Conservation (phyloP, 179 eudicot genomes). For the Silene vulgaris region DNA sequence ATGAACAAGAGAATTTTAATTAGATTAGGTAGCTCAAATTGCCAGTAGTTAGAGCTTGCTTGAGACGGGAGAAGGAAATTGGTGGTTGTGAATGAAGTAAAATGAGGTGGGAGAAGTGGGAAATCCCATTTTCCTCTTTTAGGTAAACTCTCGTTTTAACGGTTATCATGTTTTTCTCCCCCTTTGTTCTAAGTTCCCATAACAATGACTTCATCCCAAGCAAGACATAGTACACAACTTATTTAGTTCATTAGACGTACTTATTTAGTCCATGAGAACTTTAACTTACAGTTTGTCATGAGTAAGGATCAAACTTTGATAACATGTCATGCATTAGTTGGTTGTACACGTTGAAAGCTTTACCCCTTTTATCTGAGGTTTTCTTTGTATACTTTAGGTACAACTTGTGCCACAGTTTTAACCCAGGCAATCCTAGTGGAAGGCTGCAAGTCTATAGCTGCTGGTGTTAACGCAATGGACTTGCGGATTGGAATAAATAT, state of each 20-base stretch:
- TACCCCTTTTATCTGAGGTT: slow-evolving; percentile 10
- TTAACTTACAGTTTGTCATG: not conserved
- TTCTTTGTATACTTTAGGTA: slow-evolving; percentile 48
- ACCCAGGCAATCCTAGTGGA: slow-evolving; percentile 85
- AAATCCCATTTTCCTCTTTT: too few species aligned
- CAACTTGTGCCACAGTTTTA: slow-evolving; percentile 95
- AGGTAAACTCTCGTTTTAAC: too few species aligned
- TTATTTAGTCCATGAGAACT: too few species aligned
- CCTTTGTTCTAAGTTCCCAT: too few species aligned
- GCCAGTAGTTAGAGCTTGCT: not conserved
- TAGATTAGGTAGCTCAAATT: slow-evolving; percentile 5
- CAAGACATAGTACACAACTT: too few species aligned
- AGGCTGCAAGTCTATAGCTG: slow-evolving; percentile 87
- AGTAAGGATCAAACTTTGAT: not conserved
- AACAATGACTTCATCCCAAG: too few species aligned
- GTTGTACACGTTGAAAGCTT: not conserved
- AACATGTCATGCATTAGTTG: not conserved
- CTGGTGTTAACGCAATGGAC: slow-evolving; percentile 92
- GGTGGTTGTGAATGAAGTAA: too few species aligned
- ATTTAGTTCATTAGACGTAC: too few species aligned
- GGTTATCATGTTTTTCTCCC: too few species aligned
- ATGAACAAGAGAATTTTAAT: not conserved
- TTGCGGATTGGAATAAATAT: slow-evolving; percentile 76
- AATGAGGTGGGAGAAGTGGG: too few species aligned
- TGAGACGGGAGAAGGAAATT: too few species aligned